These are phyloP conservation scores for Elaphomyces granulatus DNA, from an alignment of 495 filamentous ascomycete genomes.

Conservation along the genomic window DNA sequence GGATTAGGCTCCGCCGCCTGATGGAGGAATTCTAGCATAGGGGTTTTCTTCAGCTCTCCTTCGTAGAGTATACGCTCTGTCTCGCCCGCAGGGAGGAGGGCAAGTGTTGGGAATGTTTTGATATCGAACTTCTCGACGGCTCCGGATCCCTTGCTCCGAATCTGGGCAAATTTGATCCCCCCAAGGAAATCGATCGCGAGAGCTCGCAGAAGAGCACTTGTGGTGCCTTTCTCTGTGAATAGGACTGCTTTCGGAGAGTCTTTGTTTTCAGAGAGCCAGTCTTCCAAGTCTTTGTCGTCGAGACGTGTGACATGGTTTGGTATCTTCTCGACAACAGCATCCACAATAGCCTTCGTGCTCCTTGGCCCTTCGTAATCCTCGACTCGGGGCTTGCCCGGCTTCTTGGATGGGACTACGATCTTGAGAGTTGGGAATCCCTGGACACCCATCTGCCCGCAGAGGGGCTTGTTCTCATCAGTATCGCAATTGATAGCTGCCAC, in stretches of 20 bases:
- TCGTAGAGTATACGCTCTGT: slow-evolving; percentile 56
- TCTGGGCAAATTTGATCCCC: slow-evolving; percentile 65
- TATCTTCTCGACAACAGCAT: slow-evolving; percentile 72
- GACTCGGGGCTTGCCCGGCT: slow-evolving; percentile 64
- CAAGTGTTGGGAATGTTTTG: slow-evolving; percentile 59
- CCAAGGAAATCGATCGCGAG: slow-evolving; percentile 88
- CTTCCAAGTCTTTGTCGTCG: slow-evolving; percentile 63
- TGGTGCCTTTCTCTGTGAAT: slow-evolving; percentile 89
- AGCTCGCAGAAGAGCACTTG: slow-evolving; percentile 65
- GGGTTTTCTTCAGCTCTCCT: slow-evolving; percentile 75
- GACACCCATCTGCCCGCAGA: slow-evolving; percentile 81
- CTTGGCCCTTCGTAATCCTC: slow-evolving; percentile 87
- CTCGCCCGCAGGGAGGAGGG: slow-evolving; percentile 65
- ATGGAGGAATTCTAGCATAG: slow-evolving; percentile 69
- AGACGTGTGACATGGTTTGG: slow-evolving; percentile 80
- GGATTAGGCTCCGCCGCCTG: slow-evolving; percentile 62
- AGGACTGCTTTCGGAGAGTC: slow-evolving; percentile 74
- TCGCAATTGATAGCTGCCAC: slow-evolving; percentile 95
- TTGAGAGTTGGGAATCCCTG: slow-evolving; percentile 96
- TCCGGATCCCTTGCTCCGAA: slow-evolving; percentile 65
- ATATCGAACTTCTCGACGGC: slow-evolving; percentile 63
- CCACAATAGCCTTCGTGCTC: slow-evolving; percentile 72
- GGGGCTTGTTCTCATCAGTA: slow-evolving; percentile 78
- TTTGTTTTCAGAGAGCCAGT: slow-evolving; percentile 58
- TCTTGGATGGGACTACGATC: slow-evolving; percentile 76